Percentiles rank a stretch among this genome's conserved stretches.
These are phyloP conservation scores for Cystobasidiaceae sp. DNA, from an alignment of 1,284 basidiomycete species.

Conservation along the genomic window DNA sequence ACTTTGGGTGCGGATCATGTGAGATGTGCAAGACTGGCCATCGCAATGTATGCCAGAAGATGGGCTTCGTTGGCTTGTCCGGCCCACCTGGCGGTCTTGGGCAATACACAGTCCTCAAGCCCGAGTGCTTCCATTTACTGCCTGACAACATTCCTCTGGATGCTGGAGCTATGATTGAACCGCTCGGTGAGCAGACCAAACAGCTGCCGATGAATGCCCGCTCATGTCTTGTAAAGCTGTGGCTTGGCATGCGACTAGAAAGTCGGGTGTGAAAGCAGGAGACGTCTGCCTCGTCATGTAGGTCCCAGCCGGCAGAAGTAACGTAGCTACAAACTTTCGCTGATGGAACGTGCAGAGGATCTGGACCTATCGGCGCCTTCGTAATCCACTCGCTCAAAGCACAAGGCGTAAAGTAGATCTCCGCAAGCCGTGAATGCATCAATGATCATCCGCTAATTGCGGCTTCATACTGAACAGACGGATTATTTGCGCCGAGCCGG, in stretches of 20 bases:
- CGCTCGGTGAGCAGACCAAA: slow-evolving; percentile 6
- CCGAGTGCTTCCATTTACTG: slow-evolving; percentile 28
- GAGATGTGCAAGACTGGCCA: slow-evolving; percentile 17
- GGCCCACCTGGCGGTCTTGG: slow-evolving; percentile 28
- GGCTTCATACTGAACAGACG: background rate
- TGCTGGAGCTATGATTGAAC: slow-evolving; percentile 32
- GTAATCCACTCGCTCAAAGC: slow-evolving; percentile 31
- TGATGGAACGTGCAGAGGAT: background rate
- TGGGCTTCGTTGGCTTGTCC: slow-evolving; percentile 23
- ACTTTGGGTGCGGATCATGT: slow-evolving; percentile 25
- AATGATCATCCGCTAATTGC: background rate
- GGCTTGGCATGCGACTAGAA: slow-evolving; percentile 29
- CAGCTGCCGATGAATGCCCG: background rate
- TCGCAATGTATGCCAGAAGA: slow-evolving; percentile 24
- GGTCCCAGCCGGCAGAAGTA: background rate
- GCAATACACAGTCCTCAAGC: slow-evolving; percentile 22
- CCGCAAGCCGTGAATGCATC: too few species aligned
- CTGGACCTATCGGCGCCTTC: slow-evolving; percentile 30
- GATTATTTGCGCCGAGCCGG: slow-evolving; percentile 31
- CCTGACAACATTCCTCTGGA: slow-evolving; percentile 30
- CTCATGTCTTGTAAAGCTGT: slow-evolving; percentile 4
- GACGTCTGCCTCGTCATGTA: slow-evolving; percentile 29
- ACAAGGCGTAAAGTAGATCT: slow-evolving; percentile 12
- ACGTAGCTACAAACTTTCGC: background rate
- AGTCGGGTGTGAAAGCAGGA: slow-evolving; percentile 1